Evolutionary conservation across 345 rosid species (phyloP), one percentile per base, ranked within the genome.

Genomic region (Syzygium grande): DNA sequence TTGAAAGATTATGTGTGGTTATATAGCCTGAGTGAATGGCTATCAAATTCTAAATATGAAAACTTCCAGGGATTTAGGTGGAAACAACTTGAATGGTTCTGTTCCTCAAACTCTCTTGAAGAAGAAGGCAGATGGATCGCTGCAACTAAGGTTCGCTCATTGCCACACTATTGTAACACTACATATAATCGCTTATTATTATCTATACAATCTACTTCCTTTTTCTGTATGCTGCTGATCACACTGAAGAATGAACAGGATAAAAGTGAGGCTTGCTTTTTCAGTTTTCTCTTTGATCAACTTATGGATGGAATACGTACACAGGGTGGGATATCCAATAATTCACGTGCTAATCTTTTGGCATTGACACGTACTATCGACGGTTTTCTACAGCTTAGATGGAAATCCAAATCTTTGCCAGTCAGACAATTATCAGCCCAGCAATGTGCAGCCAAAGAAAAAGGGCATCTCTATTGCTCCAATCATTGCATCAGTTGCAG

Each of bases 1-100:
- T 0, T 0, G n/a, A 46, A 55, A 79, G 53, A 29, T 19, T 27
- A 16, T 29, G 0, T 65, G 22, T 65, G 1, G 43, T 30, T 30
- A 65, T 30, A 1, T 29, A 65, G 6, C 78, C 8, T 22, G 2
- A 30, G 23, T 65, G 4, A 30, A 30, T 16, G 43, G 78, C 78
- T 29, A 0, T 65, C 12, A 29, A 30, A 5, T 65, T 65, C 78
- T 65, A 4, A 41, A 9, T 2, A 34, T 17, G 22, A 16, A 27
- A 25, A 27, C 8, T 51, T 51, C 41, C 91, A 94, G 95, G 85
- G 88, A 93, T 86, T 85, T 93, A 58, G 54, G 87, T 27, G 89
- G 92, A 61, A 94, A 94, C 89, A 89, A 91, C 11, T 68, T 92
- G 51, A 89, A 84, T 29, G 96, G 95, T 49, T 17, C 89, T 12